Base-by-base conservation (phyloP, 257 asterid species). In the Dorcoceras hygrometricum region DNA sequence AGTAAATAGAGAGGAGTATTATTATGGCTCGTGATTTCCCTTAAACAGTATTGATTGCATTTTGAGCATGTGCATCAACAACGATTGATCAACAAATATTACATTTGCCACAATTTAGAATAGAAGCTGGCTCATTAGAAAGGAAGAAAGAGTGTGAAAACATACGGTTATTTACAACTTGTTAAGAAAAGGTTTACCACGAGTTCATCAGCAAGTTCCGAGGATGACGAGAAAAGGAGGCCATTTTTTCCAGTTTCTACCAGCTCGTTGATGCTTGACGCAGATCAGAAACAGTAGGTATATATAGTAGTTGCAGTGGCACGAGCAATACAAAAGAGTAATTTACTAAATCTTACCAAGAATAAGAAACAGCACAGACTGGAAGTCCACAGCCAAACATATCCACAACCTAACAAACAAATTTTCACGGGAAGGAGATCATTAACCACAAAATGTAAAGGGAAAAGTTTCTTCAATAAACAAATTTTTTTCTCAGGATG, bases 381-480 rank as follows among this genome's bases (percentile, higher is more conserved):
- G 97, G 97, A 65, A 94, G 78, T 57, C 99, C 97, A 78, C 99
- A 88, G 76, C 99, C 99, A 75, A 88, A 94, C 96, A 88, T 94
- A 80, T 94, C 99, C 65, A 93, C 97, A 66, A 94, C 96, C 99
- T 93, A 73, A 39, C 57, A 39, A 70, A 73, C 57, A 62, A 77
- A 64, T 51, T 70, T 23, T 57, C 34, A 50, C 76, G 69, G 31
- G 60, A 66, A 68, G 57, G 43, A 70, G 62, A 14, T 66, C 48
- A 55, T 68, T 63, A n/a, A 26, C 65, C 25, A 20, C 69, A 66
- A 6, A 69, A 72, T 26, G 66, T 20, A 22, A 20, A 67, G 26
- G 16, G 29, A 64, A 31, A 63, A 59, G 20, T 53, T 53, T 19
- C 51, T 25, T 18, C 19, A 6, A 23, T 6, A 22, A 9, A 12